Evolutionary conservation across 345 rosid genomes (phyloP).

Genomic region (Ceriops decandra): DNA sequence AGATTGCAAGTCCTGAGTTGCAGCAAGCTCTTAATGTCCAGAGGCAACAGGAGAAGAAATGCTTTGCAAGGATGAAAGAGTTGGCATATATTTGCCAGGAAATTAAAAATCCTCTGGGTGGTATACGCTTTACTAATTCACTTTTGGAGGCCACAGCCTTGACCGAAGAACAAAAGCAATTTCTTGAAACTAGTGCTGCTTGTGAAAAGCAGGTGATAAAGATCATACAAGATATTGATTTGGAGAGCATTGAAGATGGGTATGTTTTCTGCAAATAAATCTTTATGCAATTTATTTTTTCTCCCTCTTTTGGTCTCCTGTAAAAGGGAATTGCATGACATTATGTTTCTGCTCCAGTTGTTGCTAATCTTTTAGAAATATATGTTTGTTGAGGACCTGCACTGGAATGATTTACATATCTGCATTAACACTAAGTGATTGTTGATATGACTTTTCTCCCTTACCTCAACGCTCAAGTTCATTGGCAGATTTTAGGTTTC

Average conservation of each 20-base stretch:
- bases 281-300: neutral
- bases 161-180: constrained; percentile 82
- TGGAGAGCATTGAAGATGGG: constrained; percentile 77
- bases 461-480: neutral
- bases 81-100: constrained; percentile 76
- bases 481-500: neutral
- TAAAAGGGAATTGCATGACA: too few species aligned
- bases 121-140: constrained; percentile 70
- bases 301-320: too few species aligned
- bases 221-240: constrained; percentile 60
- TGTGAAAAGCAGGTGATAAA: constrained; percentile 83
- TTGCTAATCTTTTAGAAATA: neutral
- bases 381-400: neutral
- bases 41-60: constrained; percentile 61
- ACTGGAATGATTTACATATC: neutral
- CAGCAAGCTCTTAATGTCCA: constrained; percentile 77
- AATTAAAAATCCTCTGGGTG: constrained; percentile 69
- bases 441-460: neutral
- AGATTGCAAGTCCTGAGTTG: constrained; percentile 88
- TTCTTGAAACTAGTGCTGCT: constrained; percentile 76
- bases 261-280: constrained; percentile 27
- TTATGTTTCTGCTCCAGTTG: neutral
- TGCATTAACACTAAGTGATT: constrained; percentile 3
- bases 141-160: constrained; percentile 69
- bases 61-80: constrained; percentile 71